A percentile compares a stretch with the other conserved stretches of the same genome.
Evolutionary conservation across 495 filamentous ascomycete species (phyloP).

Genomic region (Patellaria atrata): DNA sequence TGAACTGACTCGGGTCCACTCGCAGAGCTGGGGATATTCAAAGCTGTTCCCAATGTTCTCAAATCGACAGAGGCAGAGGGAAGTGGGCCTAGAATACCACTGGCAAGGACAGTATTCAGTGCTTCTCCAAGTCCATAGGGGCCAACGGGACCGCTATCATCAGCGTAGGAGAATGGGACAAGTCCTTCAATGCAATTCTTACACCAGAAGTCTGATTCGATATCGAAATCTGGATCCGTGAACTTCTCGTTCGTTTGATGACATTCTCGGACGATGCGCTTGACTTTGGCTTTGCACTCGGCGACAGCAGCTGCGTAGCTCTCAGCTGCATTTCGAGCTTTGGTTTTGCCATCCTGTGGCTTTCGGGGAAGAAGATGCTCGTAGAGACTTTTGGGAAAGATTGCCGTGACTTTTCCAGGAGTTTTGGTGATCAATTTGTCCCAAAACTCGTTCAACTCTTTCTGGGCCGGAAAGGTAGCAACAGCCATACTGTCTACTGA

Average conservation of each 20-base stretch:
- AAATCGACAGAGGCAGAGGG: slow-evolving; percentile 39
- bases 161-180: slow-evolving; percentile 2
- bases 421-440: slow-evolving; percentile 51
- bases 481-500: no score
- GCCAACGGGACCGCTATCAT: background rate
- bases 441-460: slow-evolving; percentile 64
- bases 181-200: slow-evolving; percentile 14
- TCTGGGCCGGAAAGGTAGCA: no score
- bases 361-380: slow-evolving; percentile 43
- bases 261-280: slow-evolving; percentile 70
- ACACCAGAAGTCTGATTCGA: slow-evolving; percentile 45
- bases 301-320: slow-evolving; percentile 64
- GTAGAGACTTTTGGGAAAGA: slow-evolving; percentile 59
- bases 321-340: slow-evolving; percentile 39
- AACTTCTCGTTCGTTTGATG: slow-evolving; percentile 78
- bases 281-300: slow-evolving; percentile 59
- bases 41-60: slow-evolving; percentile 35
- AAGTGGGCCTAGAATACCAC: slow-evolving; percentile 23
- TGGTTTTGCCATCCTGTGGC: slow-evolving; percentile 31
- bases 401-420: slow-evolving; percentile 47
- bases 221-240: slow-evolving; percentile 74
- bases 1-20: slow-evolving; percentile 10
- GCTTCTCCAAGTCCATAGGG: slow-evolving; percentile 4
- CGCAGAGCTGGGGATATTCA: slow-evolving; percentile 15
- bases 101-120: slow-evolving; percentile 8